Conservation (phyloP, 495 filamentous ascomycete species). For the Terfezia boudieri region DNA sequence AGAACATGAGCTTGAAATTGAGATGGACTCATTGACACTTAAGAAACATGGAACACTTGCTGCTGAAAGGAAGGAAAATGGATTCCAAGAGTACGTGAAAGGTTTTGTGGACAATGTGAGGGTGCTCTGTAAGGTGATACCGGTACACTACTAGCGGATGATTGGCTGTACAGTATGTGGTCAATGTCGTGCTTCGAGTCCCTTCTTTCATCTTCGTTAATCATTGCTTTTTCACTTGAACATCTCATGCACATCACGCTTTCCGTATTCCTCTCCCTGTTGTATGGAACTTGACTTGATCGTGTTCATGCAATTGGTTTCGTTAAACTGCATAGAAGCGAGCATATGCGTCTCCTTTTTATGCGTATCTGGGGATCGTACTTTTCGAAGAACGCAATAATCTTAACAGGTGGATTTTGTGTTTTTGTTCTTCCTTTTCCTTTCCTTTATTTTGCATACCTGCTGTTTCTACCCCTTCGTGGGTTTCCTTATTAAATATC, state of each 20-base stretch:
- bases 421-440: too few species aligned
- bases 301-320: too few species aligned
- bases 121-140: conserved; percentile 23
- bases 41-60: conserved; percentile 46
- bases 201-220: neutral
- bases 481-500: too few species aligned
- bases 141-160: neutral
- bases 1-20: conserved; percentile 76
- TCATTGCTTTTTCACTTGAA: neutral
- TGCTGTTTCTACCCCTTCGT: too few species aligned
- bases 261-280: too few species aligned
- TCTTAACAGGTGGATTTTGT: too few species aligned
- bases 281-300: too few species aligned
- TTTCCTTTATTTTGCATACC: too few species aligned
- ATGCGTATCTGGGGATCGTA: too few species aligned
- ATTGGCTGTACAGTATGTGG: neutral
- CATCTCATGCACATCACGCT: neutral
- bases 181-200: neutral
- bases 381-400: too few species aligned
- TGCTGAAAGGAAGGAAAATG: conserved; percentile 32
- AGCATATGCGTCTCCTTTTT: too few species aligned
- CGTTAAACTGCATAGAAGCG: too few species aligned
- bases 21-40: conserved; percentile 44
- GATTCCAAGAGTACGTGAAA: conserved; percentile 52
- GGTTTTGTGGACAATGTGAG: conserved; percentile 71